These are phyloP conservation scores for Favolaschia claudopus DNA, from an alignment of 768 basidiomycete genomes.

Conservation along the genomic window DNA sequence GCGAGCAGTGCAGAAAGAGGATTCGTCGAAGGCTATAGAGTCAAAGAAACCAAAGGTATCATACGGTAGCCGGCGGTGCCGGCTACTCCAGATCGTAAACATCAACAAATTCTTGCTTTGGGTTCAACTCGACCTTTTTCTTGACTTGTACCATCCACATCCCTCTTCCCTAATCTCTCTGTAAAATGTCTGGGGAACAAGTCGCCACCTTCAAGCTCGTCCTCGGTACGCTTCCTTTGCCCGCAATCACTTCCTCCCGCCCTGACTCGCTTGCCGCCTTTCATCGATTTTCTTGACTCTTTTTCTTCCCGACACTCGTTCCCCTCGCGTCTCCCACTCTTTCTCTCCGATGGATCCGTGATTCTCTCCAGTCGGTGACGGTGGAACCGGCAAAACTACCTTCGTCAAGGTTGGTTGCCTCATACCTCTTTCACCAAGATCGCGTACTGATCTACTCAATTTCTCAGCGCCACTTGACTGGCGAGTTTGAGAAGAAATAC, in stretches of 20 bases:
- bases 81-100: slow-evolving; percentile 14
- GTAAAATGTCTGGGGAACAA: slow-evolving; percentile 47
- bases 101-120: slow-evolving; percentile 47
- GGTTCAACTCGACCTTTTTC: slow-evolving; percentile 43
- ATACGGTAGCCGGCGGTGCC: no score
- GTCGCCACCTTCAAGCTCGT: slow-evolving; percentile 99
- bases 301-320: slow-evolving; percentile 27
- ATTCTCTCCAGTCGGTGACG: slow-evolving; percentile 80
- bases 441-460: slow-evolving; percentile 60
- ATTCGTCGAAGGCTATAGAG: no score
- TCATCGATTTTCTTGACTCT: slow-evolving; percentile 60
- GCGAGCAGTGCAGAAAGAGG: no score
- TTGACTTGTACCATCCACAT: slow-evolving; percentile 36
- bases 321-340: slow-evolving; percentile 22
- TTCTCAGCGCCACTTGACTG: slow-evolving; percentile 92
- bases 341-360: slow-evolving; percentile 29
- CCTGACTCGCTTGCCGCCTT: slow-evolving; percentile 40
- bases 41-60: no score
- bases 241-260: slow-evolving; percentile 32
- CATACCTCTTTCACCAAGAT: slow-evolving; percentile 45
- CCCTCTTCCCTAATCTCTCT: slow-evolving; percentile 27
- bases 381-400: slow-evolving; percentile 97
- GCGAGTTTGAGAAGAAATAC: slow-evolving; percentile 99
- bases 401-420: slow-evolving; percentile 86
- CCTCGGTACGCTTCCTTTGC: slow-evolving; percentile 70